Conservation (phyloP, 2,329 filamentous ascomycete genomes). For the Ampelomyces quisqualis region DNA sequence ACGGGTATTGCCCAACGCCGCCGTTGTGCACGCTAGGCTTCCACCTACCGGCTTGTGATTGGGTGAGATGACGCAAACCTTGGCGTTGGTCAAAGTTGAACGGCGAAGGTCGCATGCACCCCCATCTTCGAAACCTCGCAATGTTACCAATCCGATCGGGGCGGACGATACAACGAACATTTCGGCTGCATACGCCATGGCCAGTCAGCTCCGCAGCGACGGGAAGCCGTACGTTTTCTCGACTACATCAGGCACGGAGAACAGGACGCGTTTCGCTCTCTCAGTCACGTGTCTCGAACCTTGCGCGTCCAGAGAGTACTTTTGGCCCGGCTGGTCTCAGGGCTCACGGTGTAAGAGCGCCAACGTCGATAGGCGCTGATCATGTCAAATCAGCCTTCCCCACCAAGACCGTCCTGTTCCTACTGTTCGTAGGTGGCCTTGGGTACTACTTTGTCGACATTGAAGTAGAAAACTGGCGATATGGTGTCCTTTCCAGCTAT, state of each 20-base stretch:
- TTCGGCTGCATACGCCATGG: not conserved
- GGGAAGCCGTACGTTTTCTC: conserved; percentile 11
- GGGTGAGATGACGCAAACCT: no score
- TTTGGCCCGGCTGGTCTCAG: no score
- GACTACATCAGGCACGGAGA: conserved; percentile 11
- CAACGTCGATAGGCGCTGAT: not conserved
- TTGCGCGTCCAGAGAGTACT: no score
- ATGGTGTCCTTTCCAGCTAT: conserved; percentile 21
- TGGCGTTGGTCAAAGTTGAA: no score
- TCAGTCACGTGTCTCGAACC: conserved; percentile 19
- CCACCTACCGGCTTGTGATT: no score
- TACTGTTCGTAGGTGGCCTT: conserved; percentile 23
- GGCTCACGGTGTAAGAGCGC: no score
- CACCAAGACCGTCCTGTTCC: conserved; percentile 32
- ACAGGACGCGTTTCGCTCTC: conserved; percentile 12
- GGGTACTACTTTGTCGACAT: conserved; percentile 31
- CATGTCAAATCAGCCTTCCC: conserved; percentile 33
- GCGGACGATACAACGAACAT: conserved; percentile 6
- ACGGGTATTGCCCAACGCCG: no score
- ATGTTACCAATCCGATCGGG: conserved; percentile 17
- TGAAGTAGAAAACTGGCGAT: conserved; percentile 20
- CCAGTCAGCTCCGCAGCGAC: not conserved
- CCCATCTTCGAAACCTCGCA: conserved; percentile 1
- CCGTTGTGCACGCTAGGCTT: no score
- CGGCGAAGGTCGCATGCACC: not conserved